phyloP scores from a whole-genome alignment of 1,284 basidiomycete species.

The Tilletia walkeri region DNA sequence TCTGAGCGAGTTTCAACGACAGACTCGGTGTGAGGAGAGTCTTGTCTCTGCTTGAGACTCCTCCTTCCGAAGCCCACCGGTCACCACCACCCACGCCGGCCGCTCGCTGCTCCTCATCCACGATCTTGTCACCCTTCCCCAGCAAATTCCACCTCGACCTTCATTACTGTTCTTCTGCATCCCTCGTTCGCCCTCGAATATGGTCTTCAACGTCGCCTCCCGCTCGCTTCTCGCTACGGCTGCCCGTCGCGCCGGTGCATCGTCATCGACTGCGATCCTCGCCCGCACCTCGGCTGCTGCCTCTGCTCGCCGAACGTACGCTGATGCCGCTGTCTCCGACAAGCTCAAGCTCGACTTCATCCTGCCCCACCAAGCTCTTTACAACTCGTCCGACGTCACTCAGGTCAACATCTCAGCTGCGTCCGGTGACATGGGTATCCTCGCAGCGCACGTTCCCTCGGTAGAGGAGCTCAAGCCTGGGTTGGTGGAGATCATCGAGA shows the following conservation, averaged over 20 bases:
- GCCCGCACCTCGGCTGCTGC: background rate
- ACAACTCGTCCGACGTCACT: conserved; percentile 23
- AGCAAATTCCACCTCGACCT: too few species aligned
- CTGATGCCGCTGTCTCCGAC: conserved; percentile 52
- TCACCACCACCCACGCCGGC: too few species aligned
- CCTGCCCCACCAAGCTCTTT: conserved; percentile 36
- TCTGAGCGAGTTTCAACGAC: too few species aligned
- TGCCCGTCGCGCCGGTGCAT: conserved; percentile 19
- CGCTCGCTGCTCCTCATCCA: too few species aligned
- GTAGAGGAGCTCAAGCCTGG: conserved; percentile 55
- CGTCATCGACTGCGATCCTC: conserved; percentile 9
- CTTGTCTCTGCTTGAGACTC: too few species aligned
- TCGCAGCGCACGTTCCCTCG: conserved; percentile 52
- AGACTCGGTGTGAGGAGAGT: too few species aligned
- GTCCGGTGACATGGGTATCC: conserved; percentile 55
- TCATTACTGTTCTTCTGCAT: background rate
- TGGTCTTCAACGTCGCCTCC: conserved; percentile 16
- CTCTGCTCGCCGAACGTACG: conserved; percentile 49
- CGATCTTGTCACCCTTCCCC: too few species aligned
- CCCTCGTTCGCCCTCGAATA: background rate
- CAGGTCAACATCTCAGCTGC: conserved; percentile 49
- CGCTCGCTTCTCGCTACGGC: conserved; percentile 19
- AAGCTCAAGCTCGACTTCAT: conserved; percentile 54
- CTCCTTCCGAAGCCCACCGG: too few species aligned
- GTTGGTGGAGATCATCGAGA: conserved; percentile 53